These are phyloP conservation scores for Quercus suber DNA, from an alignment of 306 rosid genomes.

Conservation along the genomic window DNA sequence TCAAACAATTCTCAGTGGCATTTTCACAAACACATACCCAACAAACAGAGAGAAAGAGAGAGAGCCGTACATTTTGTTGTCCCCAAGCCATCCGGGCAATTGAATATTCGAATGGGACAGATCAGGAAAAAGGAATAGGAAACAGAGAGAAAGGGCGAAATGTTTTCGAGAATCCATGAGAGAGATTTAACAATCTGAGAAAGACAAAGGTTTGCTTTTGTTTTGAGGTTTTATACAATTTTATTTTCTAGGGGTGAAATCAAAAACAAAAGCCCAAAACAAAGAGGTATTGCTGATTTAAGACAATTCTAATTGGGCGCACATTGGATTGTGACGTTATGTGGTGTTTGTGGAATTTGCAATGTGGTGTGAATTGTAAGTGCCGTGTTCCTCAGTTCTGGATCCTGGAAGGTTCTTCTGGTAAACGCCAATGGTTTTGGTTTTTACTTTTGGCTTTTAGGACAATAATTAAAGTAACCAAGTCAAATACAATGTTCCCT, in stretches of 20 bases:
- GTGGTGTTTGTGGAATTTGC: background rate
- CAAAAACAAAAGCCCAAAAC: background rate
- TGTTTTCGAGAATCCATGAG: slow-evolving; percentile 41
- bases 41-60: background rate
- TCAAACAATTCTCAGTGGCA: background rate
- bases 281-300: background rate
- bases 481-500: too few species aligned
- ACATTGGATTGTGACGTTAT: slow-evolving; percentile 8
- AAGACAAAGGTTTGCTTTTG: background rate
- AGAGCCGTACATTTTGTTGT: slow-evolving; percentile 33
- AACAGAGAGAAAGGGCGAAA: slow-evolving; percentile 32
- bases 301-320: background rate
- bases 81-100: slow-evolving; percentile 33
- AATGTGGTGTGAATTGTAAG: too few species aligned
- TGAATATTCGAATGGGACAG: slow-evolving; percentile 47
- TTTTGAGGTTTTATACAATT: background rate
- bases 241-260: background rate
- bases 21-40: background rate
- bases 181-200: background rate
- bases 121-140: slow-evolving; percentile 40
- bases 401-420: slow-evolving; percentile 9
- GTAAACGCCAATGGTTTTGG: background rate
- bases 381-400: background rate
- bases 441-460: too few species aligned
- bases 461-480: too few species aligned